phyloP scores from a whole-genome alignment of 129 eudicot genomes.

The Pittosporum tobira region DNA sequence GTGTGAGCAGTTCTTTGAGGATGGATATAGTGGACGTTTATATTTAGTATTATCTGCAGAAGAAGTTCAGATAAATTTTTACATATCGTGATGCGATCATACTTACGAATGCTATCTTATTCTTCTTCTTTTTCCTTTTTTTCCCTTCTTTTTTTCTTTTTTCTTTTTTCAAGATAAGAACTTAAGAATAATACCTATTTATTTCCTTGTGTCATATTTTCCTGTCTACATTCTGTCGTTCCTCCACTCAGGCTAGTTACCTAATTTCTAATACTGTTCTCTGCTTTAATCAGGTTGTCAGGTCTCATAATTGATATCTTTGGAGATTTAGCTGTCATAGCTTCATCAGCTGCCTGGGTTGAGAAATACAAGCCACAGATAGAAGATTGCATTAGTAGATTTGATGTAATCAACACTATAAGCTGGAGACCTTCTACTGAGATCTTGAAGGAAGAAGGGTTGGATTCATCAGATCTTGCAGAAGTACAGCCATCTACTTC shows the following conservation, averaged over 20 bases:
- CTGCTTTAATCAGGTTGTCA: slow-evolving; percentile 50
- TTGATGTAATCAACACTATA: slow-evolving; percentile 34
- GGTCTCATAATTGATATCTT: slow-evolving; percentile 91
- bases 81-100: neutral
- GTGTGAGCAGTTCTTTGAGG: neutral
- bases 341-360: slow-evolving; percentile 99
- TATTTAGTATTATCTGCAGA: no score
- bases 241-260: neutral
- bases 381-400: slow-evolving; percentile 40
- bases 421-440: slow-evolving; percentile 84
- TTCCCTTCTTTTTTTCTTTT: no score
- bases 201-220: neutral
- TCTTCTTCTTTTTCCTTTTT: no score
- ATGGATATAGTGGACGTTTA: neutral
- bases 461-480: slow-evolving; percentile 37
- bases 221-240: neutral
- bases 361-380: slow-evolving; percentile 77
- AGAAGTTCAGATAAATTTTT: no score
- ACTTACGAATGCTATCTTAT: no score
- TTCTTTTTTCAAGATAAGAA: no score
- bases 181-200: neutral
- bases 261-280: neutral
- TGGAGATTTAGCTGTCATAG: slow-evolving; percentile 79
- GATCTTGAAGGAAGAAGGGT: slow-evolving; percentile 88
- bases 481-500: slow-evolving; percentile 31